Evolutionary conservation across 2,329 filamentous ascomycete species (phyloP), one percentile per base, ranked within the genome.

Genomic region (Emergomyces orientalis): DNA sequence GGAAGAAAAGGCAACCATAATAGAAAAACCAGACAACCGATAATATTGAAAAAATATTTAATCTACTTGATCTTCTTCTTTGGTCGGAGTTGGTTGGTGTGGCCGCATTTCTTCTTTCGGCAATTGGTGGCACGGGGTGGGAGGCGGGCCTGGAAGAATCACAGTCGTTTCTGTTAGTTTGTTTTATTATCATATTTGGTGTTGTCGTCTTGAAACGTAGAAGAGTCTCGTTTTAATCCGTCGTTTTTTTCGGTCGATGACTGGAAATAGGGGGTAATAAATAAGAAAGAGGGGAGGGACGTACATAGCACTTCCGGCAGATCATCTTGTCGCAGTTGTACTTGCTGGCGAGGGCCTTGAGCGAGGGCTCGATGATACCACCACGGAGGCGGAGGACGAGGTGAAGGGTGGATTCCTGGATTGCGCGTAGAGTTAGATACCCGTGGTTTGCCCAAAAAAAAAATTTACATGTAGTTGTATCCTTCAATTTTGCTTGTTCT

Each of bases 291-390:
- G 37, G 52, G 59, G 19, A 58, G 64, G 56, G 63, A 87, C 89
- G 74, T 88, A 94, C 91, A 83, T 97, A 97, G 89, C 94, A 99
- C 90, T 99, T 97, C 86, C 94, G 93, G 91, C 94, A 97, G 83
- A 97, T 96, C 89, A 93, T 93, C 89, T 97, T 97, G 73, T 97
- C 94, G 89, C 93, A 97, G 89, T 99, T 97, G 88, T 95, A 97
- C 82, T 97, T 97, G 67, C 92, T 92, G 22, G 83, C 85, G 39
- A 86, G 77, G 8, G 79, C 83, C 77, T 83, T 83, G 54, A 82
- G 79, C 66, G 82, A 82, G 61, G 82, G 83, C 66, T 83, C 81
- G 87, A 67, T 67, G 80, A 77, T 76, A 63, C 75, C 82, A 79
- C 78, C 82, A 75, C 82, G 82, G 55, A 85, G 80, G 76, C 82